These are phyloP conservation scores for Escallonia rubra DNA, from an alignment of 129 eudicot species.

Conservation along the genomic window DNA sequence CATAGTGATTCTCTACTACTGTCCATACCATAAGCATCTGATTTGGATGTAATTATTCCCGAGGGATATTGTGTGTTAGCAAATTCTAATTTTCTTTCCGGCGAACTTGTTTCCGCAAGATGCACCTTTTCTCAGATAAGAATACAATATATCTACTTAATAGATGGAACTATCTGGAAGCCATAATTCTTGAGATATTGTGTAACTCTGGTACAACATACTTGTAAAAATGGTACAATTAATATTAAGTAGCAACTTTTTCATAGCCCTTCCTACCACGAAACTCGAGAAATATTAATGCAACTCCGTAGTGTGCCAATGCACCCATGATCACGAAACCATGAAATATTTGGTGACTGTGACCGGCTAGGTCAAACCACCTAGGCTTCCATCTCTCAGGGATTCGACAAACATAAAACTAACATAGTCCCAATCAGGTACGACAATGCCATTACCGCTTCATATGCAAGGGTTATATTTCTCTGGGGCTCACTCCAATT, in stretches of 20 bases:
- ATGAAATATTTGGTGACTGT: conserved; percentile 88
- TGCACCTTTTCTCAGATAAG: too few relatives aligned
- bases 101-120: too few relatives aligned
- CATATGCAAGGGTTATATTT: conserved; percentile 57
- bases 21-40: too few relatives aligned
- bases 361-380: conserved; percentile 88
- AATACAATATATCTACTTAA: too few relatives aligned
- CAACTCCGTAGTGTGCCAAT: conserved; percentile 89
- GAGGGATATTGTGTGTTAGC: too few relatives aligned
- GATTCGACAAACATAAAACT: conserved; percentile 59
- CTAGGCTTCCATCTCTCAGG: conserved; percentile 98
- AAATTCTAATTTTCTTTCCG: too few relatives aligned
- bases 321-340: conserved; percentile 86
- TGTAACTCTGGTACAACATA: too few relatives aligned
- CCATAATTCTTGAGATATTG: too few relatives aligned
- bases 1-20: too few relatives aligned
- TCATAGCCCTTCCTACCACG: conserved; percentile 42
- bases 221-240: too few relatives aligned
- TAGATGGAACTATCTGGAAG: too few relatives aligned
- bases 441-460: conserved; percentile 64
- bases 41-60: too few relatives aligned
- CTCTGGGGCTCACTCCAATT: conserved; percentile 77
- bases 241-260: background rate
- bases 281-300: conserved; percentile 49
- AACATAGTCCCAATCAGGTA: conserved; percentile 63